Evolutionary conservation across 805 yeast species (phyloP).

Genomic region (Lachancea nothofagi): DNA sequence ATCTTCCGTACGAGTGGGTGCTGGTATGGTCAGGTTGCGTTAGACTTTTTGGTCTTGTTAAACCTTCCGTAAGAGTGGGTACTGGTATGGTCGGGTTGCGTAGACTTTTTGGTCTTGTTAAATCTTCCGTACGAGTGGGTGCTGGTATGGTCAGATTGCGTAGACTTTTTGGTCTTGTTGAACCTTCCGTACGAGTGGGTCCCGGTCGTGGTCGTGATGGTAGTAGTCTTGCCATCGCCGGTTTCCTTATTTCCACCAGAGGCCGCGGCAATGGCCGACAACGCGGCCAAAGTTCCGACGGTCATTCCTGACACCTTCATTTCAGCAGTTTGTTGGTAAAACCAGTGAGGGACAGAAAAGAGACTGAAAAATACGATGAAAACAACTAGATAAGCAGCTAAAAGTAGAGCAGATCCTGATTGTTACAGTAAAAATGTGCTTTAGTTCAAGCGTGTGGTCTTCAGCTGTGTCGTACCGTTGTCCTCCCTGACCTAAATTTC

Average conservation of each 20-base stretch:
- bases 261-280: constrained; percentile 30
- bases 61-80: constrained; percentile 56
- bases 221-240: constrained; percentile 44
- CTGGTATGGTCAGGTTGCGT: constrained; percentile 42
- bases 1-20: constrained; percentile 54
- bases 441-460: constrained; percentile 6
- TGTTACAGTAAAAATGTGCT: neutral
- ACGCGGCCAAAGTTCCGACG: constrained; percentile 38
- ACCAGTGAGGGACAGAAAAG: neutral
- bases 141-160: constrained; percentile 37
- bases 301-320: constrained; percentile 44
- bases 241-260: constrained; percentile 38
- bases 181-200: constrained; percentile 52
- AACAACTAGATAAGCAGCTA: no score
- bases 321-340: neutral
- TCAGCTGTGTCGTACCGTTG: constrained; percentile 5
- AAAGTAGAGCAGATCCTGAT: no score
- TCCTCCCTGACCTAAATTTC: constrained; percentile 7
- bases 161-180: constrained; percentile 37
- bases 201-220: constrained; percentile 35
- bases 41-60: constrained; percentile 43
- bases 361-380: neutral
- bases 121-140: constrained; percentile 56
- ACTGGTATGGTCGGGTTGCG: constrained; percentile 36
- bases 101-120: constrained; percentile 37